Evolutionary conservation across 2,329 filamentous ascomycete species (phyloP).

Genomic region (Penicillium hordei): DNA sequence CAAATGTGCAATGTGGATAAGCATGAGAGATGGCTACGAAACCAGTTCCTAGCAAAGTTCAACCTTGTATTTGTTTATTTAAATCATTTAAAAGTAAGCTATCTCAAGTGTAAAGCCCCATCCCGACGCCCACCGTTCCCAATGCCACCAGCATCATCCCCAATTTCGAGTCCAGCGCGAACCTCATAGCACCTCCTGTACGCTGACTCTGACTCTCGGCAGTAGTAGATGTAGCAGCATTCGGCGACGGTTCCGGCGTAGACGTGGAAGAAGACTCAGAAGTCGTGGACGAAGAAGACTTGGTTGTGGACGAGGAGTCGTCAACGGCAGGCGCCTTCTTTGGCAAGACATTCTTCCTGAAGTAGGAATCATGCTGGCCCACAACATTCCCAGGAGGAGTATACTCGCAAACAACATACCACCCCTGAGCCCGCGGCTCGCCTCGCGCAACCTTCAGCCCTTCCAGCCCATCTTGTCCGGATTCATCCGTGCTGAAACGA

Average conservation of each 20-base stretch:
- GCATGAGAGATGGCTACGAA: slow-evolving; percentile 32
- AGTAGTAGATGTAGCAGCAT: slow-evolving; percentile 7
- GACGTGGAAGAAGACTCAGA: neutral
- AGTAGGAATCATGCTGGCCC: slow-evolving; percentile 31
- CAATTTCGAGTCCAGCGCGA: slow-evolving; percentile 4
- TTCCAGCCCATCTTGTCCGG: neutral
- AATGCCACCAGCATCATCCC: slow-evolving; percentile 12
- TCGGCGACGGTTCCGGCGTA: slow-evolving; percentile 18
- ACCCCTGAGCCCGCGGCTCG: slow-evolving; percentile 46
- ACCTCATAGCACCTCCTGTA: slow-evolving; percentile 8
- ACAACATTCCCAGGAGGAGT: slow-evolving; percentile 65
- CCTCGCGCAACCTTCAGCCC: neutral
- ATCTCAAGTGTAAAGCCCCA: slow-evolving; percentile 15
- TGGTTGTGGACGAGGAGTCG: slow-evolving; percentile 12
- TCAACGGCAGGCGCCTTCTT: slow-evolving; percentile 15
- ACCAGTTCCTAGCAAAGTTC: slow-evolving; percentile 15
- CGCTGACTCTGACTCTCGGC: neutral
- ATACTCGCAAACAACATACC: slow-evolving; percentile 71
- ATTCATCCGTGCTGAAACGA: neutral
- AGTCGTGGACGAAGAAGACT: slow-evolving; percentile 21
- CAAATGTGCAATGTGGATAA: slow-evolving; percentile 33
- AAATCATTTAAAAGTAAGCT: neutral
- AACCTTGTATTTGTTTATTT: slow-evolving; percentile 3
- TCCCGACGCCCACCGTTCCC: slow-evolving; percentile 15
- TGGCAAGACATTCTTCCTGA: slow-evolving; percentile 33